These are phyloP conservation scores for Hyaloscypha variabilis DNA, from an alignment of 495 filamentous ascomycete genomes.

Conservation along the genomic window DNA sequence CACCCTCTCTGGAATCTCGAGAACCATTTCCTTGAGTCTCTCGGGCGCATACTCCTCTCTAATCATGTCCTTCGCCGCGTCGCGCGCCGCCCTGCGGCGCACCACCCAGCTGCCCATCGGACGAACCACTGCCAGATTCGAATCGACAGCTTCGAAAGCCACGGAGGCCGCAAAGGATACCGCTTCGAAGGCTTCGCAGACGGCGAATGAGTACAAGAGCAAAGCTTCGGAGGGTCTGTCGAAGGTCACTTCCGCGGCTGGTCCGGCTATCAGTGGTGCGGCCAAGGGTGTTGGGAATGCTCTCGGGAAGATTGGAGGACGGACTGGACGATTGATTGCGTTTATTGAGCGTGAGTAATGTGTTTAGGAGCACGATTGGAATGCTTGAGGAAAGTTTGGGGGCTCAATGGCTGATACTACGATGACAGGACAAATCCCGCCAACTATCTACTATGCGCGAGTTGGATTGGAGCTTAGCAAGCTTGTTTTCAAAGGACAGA, in stretches of 20 bases:
- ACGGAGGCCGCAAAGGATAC: slow-evolving; percentile 57
- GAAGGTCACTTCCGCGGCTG: slow-evolving; percentile 77
- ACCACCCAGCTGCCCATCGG: slow-evolving; percentile 61
- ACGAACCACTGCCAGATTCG: slow-evolving; percentile 56
- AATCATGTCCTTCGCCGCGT: slow-evolving; percentile 43
- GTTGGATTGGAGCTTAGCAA: slow-evolving; percentile 86
- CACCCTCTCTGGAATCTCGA: slow-evolving; percentile 12
- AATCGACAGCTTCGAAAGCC: slow-evolving; percentile 69
- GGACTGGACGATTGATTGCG: slow-evolving; percentile 76
- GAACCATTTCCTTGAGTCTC: slow-evolving; percentile 19
- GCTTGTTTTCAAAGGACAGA: slow-evolving; percentile 84
- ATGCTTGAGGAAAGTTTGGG: slow-evolving; percentile 9
- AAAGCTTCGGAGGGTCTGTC: slow-evolving; percentile 88
- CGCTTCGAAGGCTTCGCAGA: slow-evolving; percentile 65
- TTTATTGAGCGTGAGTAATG: slow-evolving; percentile 81
- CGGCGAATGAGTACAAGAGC: slow-evolving; percentile 63
- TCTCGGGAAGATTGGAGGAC: slow-evolving; percentile 78
- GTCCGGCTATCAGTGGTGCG: slow-evolving; percentile 71
- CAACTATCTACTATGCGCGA: slow-evolving; percentile 84
- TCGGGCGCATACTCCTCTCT: slow-evolving; percentile 20
- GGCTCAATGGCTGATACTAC: slow-evolving; percentile 33
- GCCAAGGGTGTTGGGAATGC: slow-evolving; percentile 65
- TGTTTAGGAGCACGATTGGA: slow-evolving; percentile 8
- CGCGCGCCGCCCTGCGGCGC: slow-evolving; percentile 55
- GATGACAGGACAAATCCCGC: slow-evolving; percentile 76